Evolutionary conservation across 2,329 filamentous ascomycete species (phyloP).

Genomic region (Westerdykella sp.): DNA sequence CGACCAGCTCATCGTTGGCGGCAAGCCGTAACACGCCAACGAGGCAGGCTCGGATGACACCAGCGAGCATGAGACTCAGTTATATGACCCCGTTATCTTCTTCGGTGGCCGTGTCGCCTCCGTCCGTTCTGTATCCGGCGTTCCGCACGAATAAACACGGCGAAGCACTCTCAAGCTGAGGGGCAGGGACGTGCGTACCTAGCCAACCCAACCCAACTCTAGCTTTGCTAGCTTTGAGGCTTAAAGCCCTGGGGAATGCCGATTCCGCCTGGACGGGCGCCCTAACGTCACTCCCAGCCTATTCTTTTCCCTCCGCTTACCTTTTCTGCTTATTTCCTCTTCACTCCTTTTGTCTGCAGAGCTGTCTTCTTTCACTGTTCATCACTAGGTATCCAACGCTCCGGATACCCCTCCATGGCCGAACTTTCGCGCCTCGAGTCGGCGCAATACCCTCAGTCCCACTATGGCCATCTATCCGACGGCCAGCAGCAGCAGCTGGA

Average conservation of each 20-base stretch:
- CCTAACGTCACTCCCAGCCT: conserved; percentile 14
- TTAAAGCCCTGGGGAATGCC: background rate
- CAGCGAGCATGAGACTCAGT: too few relatives aligned
- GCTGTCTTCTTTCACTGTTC: background rate
- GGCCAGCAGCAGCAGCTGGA: conserved; percentile 61
- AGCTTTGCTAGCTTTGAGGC: too few relatives aligned
- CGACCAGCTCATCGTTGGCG: background rate
- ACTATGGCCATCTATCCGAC: conserved; percentile 68
- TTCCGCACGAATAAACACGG: too few relatives aligned
- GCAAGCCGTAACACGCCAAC: background rate
- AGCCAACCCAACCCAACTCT: too few relatives aligned
- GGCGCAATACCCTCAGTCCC: conserved; percentile 65
- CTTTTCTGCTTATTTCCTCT: background rate
- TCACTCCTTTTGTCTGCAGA: background rate
- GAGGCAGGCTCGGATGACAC: too few relatives aligned
- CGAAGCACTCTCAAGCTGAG: too few relatives aligned
- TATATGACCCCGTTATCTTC: too few relatives aligned
- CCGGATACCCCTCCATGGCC: conserved; percentile 18
- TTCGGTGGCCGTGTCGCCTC: too few relatives aligned
- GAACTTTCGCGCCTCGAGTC: conserved; percentile 35
- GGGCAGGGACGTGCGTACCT: too few relatives aligned
- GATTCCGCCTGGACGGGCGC: background rate
- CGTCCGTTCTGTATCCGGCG: too few relatives aligned
- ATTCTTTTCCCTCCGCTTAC: background rate
- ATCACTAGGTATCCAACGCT: background rate